Base-by-base conservation (phyloP, 345 rosid species). In the Bruguiera sexangula region DNA sequence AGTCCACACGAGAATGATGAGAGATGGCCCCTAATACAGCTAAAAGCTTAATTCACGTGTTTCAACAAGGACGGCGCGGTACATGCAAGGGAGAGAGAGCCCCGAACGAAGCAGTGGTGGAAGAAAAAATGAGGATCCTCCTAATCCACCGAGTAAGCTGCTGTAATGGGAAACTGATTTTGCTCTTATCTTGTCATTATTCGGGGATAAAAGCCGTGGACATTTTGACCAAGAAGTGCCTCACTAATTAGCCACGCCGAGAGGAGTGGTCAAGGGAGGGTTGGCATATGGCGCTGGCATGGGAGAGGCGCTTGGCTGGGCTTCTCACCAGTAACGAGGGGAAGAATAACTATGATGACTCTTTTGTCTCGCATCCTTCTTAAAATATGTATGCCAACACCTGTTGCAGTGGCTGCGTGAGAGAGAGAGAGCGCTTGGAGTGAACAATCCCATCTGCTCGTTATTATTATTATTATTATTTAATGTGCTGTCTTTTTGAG, bases 241-340 rank as follows among this genome's bases (percentile, higher is more conserved):
- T 22, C 27, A 2, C 59, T 9, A 1, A 7, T 53, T 53, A 53
- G 57, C 57, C 36, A 29, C 16, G 20, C 63, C 58, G 36, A 60
- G 73, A 58, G 39, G 39, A 56, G 65, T 53, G 70, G 64, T 69
- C 62, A 31, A 63, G 63, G 53, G 68, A 10, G 67, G 30, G 6
- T 63, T 37, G 70, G 70, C 69, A 29, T 62, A 3, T 0, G 50
- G 50, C 18, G 16, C 50, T 61, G 66, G 52, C 66, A 0, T 0
- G 8, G 3, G 16, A 18, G 16, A 13, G 50, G 50, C 18, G 15
- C 11, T 11, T 55, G 6, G 24, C 15, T 22, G 30, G 16, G 8
- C 20, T 60, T 31, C 31, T 48, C 78, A 72, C 34, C 69, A 73
- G 73, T 70, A 83, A 78, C 79, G 86, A 80, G 82, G 79, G 54